These are phyloP conservation scores for Thuidium tamariscinum DNA, from an alignment of 225 moss, liverwort and hornwort genomes.

Conservation along the genomic window DNA sequence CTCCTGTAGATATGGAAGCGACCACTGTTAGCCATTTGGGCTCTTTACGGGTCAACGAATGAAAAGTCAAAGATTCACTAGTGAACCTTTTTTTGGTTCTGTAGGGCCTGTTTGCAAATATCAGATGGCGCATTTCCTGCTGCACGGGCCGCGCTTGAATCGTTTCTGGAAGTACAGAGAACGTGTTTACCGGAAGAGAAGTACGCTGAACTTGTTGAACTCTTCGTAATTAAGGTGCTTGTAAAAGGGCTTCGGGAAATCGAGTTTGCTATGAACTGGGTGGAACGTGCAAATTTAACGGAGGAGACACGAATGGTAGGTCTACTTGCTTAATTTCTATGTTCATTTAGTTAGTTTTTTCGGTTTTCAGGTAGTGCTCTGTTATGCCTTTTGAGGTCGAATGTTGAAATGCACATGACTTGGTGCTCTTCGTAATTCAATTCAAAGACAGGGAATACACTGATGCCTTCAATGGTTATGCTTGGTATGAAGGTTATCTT, in stretches of 20 bases:
- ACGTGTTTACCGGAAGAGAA: constrained; percentile 14
- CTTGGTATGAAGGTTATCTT: constrained; percentile 15
- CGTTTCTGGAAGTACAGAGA: constrained; percentile 35
- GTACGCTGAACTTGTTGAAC: constrained; percentile 32
- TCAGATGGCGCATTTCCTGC: constrained; percentile 29
- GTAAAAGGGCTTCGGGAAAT: constrained; percentile 31
- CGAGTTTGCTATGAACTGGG: constrained; percentile 33
- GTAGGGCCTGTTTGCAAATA: constrained; percentile 51
- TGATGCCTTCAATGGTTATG: background rate
- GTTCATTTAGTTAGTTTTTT: background rate
- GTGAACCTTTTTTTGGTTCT: background rate
- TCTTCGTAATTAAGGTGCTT: constrained; percentile 53
- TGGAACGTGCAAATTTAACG: constrained; percentile 28
- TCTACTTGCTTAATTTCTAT: background rate
- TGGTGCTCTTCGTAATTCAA: background rate
- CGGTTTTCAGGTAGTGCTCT: background rate
- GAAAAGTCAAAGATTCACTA: background rate
- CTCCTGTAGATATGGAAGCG: background rate
- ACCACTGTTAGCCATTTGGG: background rate
- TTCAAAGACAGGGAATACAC: background rate
- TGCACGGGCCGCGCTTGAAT: constrained; percentile 49
- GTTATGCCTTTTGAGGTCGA: background rate
- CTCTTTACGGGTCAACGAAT: background rate
- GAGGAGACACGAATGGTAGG: constrained; percentile 34
- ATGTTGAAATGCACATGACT: background rate